Percentiles rank a stretch among this genome's conserved stretches.
Evolutionary conservation across 352 stramenopile genomes (phyloP).

Genomic region (Globisporangium recalcitrans): DNA sequence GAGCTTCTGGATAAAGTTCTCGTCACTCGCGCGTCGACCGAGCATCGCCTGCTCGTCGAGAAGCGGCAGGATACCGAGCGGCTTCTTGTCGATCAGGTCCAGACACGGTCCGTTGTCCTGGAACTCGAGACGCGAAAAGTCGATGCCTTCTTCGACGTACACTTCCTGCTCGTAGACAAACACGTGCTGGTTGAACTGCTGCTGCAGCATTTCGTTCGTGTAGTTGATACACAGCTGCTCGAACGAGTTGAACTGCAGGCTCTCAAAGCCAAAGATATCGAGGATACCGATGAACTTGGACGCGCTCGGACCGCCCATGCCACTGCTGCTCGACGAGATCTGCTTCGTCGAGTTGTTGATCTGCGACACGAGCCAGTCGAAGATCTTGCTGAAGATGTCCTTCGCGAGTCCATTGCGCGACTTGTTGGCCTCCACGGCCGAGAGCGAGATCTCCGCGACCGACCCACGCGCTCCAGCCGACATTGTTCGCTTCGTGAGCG

Average conservation of each 20-base stretch:
- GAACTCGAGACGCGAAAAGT: constrained; percentile 89
- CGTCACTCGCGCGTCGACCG: constrained; percentile 83
- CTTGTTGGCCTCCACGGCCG: constrained; percentile 74
- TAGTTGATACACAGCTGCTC: constrained; percentile 97
- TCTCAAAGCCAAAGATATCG: constrained; percentile 98
- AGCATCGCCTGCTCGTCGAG: constrained; percentile 96
- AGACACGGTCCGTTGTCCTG: constrained; percentile 92
- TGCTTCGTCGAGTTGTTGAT: constrained; percentile 91
- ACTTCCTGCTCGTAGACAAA: constrained; percentile 97
- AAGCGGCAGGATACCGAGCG: constrained; percentile 88
- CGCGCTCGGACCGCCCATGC: constrained; percentile 14
- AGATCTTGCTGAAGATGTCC: constrained; percentile 95
- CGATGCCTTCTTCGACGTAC: constrained; percentile 95
- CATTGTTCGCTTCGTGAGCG: constrained; percentile 87
- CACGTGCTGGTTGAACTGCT: constrained; percentile 94
- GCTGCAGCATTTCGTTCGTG: constrained; percentile 95
- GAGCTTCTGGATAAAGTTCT: constrained; percentile 91
- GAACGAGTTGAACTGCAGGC: constrained; percentile 90
- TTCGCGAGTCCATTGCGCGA: constrained; percentile 94
- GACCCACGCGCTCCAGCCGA: constrained; percentile 77
- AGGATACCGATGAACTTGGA: constrained; percentile 92
- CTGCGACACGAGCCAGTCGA: constrained; percentile 93
- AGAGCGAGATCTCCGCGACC: constrained; percentile 83
- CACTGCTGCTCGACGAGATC: constrained; percentile 27
- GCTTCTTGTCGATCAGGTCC: constrained; percentile 92